Percentiles rank a stretch among this genome's conserved stretches.
Conservation (phyloP, 2,329 filamentous ascomycete genomes). For the Phyllosticta citrichinensis region DNA sequence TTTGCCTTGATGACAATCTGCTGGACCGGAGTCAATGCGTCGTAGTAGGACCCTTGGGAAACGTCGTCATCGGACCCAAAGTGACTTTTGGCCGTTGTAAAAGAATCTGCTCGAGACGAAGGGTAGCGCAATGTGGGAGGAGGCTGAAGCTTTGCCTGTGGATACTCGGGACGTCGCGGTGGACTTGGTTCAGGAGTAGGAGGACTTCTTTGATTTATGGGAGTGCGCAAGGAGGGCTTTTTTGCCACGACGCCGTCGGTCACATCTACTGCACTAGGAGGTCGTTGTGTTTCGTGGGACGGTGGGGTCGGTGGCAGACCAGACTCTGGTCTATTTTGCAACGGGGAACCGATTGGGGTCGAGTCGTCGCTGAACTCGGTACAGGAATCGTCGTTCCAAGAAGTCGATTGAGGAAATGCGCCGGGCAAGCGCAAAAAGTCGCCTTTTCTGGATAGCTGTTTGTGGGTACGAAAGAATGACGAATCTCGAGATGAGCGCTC, state of each 20-base stretch:
- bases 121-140: constrained; percentile 23
- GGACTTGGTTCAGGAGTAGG: constrained; percentile 30
- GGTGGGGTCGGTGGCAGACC: constrained; percentile 38
- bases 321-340: constrained; percentile 20
- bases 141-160: constrained; percentile 9
- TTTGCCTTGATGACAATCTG: constrained; percentile 13
- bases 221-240: constrained; percentile 31
- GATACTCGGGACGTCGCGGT: constrained; percentile 18
- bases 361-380: constrained; percentile 15
- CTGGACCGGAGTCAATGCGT: constrained; percentile 19
- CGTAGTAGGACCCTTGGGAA: constrained; percentile 19
- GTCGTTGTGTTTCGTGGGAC: constrained; percentile 25
- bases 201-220: constrained; percentile 31
- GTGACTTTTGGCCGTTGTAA: constrained; percentile 36
- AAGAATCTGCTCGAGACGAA: constrained; percentile 37
- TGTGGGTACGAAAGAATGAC: constrained; percentile 19
- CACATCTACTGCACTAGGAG: constrained; percentile 22
- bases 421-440: constrained; percentile 18
- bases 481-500: constrained; percentile 21
- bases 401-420: constrained; percentile 16
- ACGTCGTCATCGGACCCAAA: constrained; percentile 24
- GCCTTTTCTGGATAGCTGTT: constrained; percentile 19
- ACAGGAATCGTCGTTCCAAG: constrained; percentile 20
- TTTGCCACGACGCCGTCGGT: constrained; percentile 31
- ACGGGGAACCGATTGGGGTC: constrained; percentile 22